These are phyloP conservation scores for Chytridium lagenaria DNA, from an alignment of 371 early-diverging fungal genomes.

Conservation along the genomic window DNA sequence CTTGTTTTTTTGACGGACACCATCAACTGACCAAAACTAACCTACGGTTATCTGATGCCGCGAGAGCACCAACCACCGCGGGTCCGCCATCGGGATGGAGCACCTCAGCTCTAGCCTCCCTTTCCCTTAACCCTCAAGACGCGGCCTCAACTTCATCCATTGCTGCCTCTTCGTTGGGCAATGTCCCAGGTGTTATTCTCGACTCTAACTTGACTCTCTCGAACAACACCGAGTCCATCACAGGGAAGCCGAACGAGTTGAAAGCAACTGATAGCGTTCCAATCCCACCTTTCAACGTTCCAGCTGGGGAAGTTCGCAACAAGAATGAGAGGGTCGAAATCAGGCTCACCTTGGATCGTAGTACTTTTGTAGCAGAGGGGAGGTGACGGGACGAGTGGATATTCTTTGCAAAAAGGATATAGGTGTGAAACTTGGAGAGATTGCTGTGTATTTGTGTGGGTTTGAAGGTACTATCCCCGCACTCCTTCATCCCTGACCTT, in stretches of 20 bases:
- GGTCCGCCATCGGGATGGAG: not conserved
- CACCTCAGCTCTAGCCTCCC: slow-evolving; percentile 3
- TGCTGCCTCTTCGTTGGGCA: not conserved
- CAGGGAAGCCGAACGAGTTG: not conserved
- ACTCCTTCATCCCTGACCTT: not conserved
- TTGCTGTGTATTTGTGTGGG: slow-evolving; percentile 45
- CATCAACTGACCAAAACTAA: too few relatives aligned
- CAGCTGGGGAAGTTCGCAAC: not conserved
- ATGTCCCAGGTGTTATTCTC: not conserved
- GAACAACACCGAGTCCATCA: not conserved
- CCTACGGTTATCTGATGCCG: too few relatives aligned
- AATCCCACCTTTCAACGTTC: slow-evolving; percentile 20
- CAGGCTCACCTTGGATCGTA: slow-evolving; percentile 29
- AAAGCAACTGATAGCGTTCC: slow-evolving; percentile 5
- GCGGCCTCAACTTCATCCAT: not conserved
- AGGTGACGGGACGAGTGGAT: slow-evolving; percentile 38
- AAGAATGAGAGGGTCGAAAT: slow-evolving; percentile 18
- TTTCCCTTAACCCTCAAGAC: not conserved
- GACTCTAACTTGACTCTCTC: not conserved
- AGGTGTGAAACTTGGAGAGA: slow-evolving; percentile 42
- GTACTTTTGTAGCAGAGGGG: slow-evolving; percentile 37
- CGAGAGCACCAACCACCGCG: slow-evolving; percentile 7
- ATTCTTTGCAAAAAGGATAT: slow-evolving; percentile 31
- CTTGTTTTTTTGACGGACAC: too few relatives aligned
- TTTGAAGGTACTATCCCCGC: slow-evolving; percentile 37